Conservation (phyloP, 352 stramenopile species). For the Phytophthora quininea region DNA sequence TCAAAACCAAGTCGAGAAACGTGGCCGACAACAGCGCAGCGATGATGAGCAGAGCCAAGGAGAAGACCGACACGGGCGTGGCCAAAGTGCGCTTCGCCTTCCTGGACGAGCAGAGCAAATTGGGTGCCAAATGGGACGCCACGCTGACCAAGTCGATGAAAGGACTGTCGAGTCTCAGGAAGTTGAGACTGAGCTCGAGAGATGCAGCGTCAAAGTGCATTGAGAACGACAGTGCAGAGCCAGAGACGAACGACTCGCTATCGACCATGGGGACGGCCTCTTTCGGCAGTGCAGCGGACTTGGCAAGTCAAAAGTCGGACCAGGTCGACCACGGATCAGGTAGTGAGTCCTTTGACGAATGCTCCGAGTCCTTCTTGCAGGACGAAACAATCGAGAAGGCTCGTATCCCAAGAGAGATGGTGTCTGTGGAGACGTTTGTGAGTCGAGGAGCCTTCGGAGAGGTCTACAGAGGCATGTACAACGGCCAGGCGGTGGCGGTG, state of each 20-base stretch:
- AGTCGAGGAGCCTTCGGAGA: constrained; percentile 45
- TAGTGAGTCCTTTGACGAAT: too few species aligned
- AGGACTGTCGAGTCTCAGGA: background rate
- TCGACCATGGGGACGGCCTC: background rate
- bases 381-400: constrained; percentile 24
- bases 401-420: constrained; percentile 38
- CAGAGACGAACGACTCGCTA: background rate
- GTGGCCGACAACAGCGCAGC: background rate
- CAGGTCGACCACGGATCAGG: background rate
- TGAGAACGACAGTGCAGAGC: background rate
- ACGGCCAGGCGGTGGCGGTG: constrained; percentile 36
- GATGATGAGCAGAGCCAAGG: background rate
- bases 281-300: background rate
- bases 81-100: background rate
- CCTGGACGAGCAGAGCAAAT: background rate
- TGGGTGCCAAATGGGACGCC: background rate
- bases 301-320: background rate
- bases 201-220: background rate
- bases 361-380: constrained; percentile 3
- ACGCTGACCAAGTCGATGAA: background rate
- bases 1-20: background rate
- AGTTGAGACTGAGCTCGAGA: background rate
- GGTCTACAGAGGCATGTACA: constrained; percentile 40
- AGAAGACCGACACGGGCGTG: background rate
- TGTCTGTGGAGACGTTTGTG: constrained; percentile 30